Evolutionary conservation across 768 basidiomycete genomes (phyloP).

Genomic region (Hysterangium stoloniferum): DNA sequence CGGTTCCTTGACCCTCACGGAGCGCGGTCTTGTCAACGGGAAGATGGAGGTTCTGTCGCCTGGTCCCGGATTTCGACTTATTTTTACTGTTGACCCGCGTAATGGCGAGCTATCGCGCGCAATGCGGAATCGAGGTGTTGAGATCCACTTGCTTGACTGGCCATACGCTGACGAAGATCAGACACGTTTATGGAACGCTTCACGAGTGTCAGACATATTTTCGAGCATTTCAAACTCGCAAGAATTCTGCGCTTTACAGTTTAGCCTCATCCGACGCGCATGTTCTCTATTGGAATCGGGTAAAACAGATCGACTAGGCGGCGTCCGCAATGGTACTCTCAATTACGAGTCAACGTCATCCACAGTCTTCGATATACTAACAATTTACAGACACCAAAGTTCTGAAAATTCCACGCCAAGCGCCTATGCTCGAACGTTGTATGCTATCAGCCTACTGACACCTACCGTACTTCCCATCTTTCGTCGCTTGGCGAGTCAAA

Average conservation of each 20-base stretch:
- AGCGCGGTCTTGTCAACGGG: conserved; percentile 79
- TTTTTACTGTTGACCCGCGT: conserved; percentile 90
- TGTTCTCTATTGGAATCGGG: not conserved
- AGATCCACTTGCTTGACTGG: conserved; percentile 48
- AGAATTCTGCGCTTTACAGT: not conserved
- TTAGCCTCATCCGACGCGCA: conserved; percentile 1
- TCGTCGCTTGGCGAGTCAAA: not conserved
- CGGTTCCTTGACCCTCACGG: conserved; percentile 78
- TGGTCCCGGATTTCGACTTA: conserved; percentile 83
- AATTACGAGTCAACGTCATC: not conserved
- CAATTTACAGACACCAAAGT: not conserved
- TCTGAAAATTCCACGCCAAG: not conserved
- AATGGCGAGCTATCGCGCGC: conserved; percentile 93
- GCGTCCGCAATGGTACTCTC: not conserved
- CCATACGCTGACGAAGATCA: not conserved
- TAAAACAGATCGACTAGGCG: not conserved
- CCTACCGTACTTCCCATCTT: not conserved
- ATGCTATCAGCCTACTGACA: not conserved
- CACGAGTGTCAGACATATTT: not conserved
- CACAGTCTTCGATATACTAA: not conserved
- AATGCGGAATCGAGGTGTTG: conserved; percentile 96
- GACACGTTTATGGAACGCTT: not conserved
- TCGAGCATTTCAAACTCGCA: not conserved
- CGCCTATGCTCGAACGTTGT: not conserved
- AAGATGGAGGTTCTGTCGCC: conserved; percentile 67